Base-by-base conservation (phyloP, 2,329 filamentous ascomycete species). In the Diaporthe aspalathi region DNA sequence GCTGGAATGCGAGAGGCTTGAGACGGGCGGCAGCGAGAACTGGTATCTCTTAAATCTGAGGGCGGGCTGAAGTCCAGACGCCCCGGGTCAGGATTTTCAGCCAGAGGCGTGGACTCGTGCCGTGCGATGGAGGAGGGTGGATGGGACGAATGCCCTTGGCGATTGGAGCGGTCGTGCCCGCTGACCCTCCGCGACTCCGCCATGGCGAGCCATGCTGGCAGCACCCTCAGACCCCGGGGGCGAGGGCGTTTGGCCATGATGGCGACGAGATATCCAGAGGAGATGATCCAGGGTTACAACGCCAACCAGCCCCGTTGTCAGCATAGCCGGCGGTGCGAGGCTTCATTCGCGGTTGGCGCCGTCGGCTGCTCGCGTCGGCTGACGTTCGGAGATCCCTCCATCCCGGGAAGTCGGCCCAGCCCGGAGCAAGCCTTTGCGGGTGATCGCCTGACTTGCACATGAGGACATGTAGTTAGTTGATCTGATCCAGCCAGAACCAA, bases 281-380 rank as follows among this genome's bases (percentile, higher is more conserved):
- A 22, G 35, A 50, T 27, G 66, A 68, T 49, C 32, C 29, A 68
- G n/a, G 50, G 60, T 49, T 56, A 12, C 32, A 50, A 38, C 29
- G 66, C 66, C 66, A 38, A 50, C 29, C 45, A 14, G 43, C 45
- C n/a, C 27, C 35, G 60, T 11, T 17, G 45, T 65, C 60, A 65
- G 60, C n/a, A 50, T 50, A 50, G 35, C 14, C 60, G 29, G 14
- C n/a, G 35, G 45, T 20, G 38, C 60, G 60, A 20, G 29, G 60
- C 45, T 38, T 65, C 16, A 65, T 50, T 65, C 60, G 60, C 45
- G 60, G 60, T 50, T 38, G 29, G 43, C 11, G 53, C 43, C 52
- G 47, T 68, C 66, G 43, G 66, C 53, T 68, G 66, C 35, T 50
- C 43, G 40, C 35, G 52, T 49, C 66, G 29, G 43, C 29, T 60